Evolutionary conservation across 768 basidiomycete genomes (phyloP).

Genomic region (Lanmaoa pseudosensibilis): DNA sequence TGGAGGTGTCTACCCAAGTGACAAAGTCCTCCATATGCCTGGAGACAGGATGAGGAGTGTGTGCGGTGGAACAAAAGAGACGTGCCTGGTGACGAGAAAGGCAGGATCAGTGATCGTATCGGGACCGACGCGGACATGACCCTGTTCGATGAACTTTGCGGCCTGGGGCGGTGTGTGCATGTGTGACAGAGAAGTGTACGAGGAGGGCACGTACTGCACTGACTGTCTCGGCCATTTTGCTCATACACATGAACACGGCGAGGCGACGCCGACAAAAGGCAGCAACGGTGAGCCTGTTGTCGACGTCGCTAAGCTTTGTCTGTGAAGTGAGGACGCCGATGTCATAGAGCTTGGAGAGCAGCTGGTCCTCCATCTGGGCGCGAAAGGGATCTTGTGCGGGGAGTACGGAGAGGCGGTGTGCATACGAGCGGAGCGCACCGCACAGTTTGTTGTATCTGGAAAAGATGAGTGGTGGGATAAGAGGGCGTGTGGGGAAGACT

Average conservation of each 20-base stretch:
- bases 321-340: constrained; percentile 88
- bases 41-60: constrained; percentile 2
- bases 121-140: constrained; percentile 95
- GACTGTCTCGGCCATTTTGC: constrained; percentile 95
- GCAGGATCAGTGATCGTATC: constrained; percentile 96
- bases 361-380: constrained; percentile 75
- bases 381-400: constrained; percentile 90
- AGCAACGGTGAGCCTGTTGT: constrained; percentile 91
- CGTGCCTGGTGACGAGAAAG: constrained; percentile 85
- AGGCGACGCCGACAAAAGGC: constrained; percentile 91
- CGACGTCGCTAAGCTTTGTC: constrained; percentile 90
- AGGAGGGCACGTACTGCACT: constrained; percentile 66
- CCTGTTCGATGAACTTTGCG: constrained; percentile 96
- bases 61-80: not conserved
- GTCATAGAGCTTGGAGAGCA: constrained; percentile 95
- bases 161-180: constrained; percentile 54
- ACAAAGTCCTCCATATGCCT: constrained; percentile 99
- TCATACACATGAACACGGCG: constrained; percentile 88
- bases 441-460: constrained; percentile 91
- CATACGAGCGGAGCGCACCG: constrained; percentile 80
- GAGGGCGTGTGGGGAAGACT: not conserved
- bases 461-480: not conserved
- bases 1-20: constrained; percentile 98
- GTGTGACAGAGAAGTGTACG: constrained; percentile 4
- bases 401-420: constrained; percentile 83